phyloP scores from a whole-genome alignment of 768 basidiomycete species.

The Pulveroboletus sp. region DNA sequence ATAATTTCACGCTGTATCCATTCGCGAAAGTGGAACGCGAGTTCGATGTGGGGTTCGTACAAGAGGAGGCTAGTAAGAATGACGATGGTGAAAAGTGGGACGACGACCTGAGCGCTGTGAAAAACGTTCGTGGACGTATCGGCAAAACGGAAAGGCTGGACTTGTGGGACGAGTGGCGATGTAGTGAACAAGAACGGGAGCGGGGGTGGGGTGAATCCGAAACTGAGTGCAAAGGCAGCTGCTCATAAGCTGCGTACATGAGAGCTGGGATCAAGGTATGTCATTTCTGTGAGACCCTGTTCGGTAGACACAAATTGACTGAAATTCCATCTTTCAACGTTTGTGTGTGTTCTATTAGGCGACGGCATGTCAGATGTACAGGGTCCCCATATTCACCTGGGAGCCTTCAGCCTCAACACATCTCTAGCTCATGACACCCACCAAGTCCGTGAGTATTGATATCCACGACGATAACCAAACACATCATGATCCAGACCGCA shows the following conservation, averaged over 20 bases:
- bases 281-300: too few relatives aligned
- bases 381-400: constrained; percentile 37
- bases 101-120: constrained; percentile 38
- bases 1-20: constrained; percentile 77
- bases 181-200: constrained; percentile 24
- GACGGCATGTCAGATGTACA: too few relatives aligned
- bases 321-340: too few relatives aligned
- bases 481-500: constrained; percentile 49
- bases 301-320: too few relatives aligned
- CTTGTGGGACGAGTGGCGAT: constrained; percentile 22
- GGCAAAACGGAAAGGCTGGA: constrained; percentile 21
- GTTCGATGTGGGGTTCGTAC: constrained; percentile 83
- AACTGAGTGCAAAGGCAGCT: constrained; percentile 46
- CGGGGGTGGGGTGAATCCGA: constrained; percentile 28
- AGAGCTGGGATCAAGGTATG: background rate
- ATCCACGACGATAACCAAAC: constrained; percentile 40
- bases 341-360: too few relatives aligned
- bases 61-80: constrained; percentile 48
- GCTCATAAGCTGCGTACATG: constrained; percentile 43
- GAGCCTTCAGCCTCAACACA: background rate
- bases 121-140: constrained; percentile 35
- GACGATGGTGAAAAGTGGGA: constrained; percentile 36
- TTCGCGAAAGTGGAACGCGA: constrained; percentile 67
- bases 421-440: constrained; percentile 3
- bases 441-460: constrained; percentile 39